phyloP scores from a whole-genome alignment of 192 early-diverging fungal species.

The Backusella tuberculispora region DNA sequence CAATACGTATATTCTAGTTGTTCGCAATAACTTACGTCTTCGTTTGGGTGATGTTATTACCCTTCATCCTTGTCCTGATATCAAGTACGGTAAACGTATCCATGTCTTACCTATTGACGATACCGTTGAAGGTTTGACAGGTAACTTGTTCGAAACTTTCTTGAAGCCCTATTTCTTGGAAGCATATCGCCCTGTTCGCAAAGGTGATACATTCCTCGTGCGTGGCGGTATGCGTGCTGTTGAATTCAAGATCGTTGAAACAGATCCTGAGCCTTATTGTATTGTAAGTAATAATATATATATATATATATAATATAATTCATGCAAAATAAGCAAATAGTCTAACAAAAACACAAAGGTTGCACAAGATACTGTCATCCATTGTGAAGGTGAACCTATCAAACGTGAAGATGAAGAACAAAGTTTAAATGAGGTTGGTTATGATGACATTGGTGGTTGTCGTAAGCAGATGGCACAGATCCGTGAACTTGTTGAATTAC shows the following conservation, averaged over 20 bases:
- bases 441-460: constrained; percentile 98
- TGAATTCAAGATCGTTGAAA: constrained; percentile 98
- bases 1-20: constrained; percentile 57
- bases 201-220: constrained; percentile 94
- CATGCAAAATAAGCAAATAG: background rate
- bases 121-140: constrained; percentile 96
- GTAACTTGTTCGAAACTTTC: constrained; percentile 97
- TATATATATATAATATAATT: background rate
- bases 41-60: constrained; percentile 96
- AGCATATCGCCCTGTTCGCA: constrained; percentile 94
- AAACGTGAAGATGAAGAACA: constrained; percentile 99
- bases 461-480: constrained; percentile 99
- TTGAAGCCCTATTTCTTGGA: constrained; percentile 99
- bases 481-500: constrained; percentile 96
- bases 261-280: constrained; percentile 94
- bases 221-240: constrained; percentile 97
- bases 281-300: constrained; percentile 68
- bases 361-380: constrained; percentile 96
- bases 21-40: constrained; percentile 92
- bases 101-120: constrained; percentile 98
- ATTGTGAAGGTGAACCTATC: constrained; percentile 98
- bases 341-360: constrained; percentile 55
- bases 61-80: constrained; percentile 94
- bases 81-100: constrained; percentile 97
- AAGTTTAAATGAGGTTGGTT: constrained; percentile 91